Percentiles rank a stretch among this genome's conserved stretches.
phyloP scores from a whole-genome alignment of 129 eudicot species.

The Flaveria sonorensis region DNA sequence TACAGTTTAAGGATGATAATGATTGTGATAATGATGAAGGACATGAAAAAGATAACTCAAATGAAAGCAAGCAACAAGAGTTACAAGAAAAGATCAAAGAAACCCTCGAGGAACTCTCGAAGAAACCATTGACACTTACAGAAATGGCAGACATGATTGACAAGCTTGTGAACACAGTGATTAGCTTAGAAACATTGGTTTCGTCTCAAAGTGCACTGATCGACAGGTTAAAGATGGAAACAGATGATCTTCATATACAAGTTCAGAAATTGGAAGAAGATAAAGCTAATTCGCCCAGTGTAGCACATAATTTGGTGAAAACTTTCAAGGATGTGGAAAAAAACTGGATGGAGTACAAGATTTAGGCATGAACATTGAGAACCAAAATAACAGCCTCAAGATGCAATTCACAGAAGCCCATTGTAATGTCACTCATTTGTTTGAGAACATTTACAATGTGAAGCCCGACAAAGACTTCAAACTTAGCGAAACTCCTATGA shows the following conservation, averaged over 20 bases:
- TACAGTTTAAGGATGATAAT: slow-evolving; percentile 7
- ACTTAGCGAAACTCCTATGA: neutral
- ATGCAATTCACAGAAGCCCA: slow-evolving; percentile 61
- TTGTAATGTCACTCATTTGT: slow-evolving; percentile 48
- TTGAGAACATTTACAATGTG: slow-evolving; percentile 52
- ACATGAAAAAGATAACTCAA: neutral
- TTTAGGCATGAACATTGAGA: slow-evolving; percentile 48
- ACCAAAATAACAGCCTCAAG: slow-evolving; percentile 46
- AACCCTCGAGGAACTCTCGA: slow-evolving; percentile 27
- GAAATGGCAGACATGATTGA: slow-evolving; percentile 84
- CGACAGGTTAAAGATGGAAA: slow-evolving; percentile 60
- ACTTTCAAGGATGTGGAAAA: slow-evolving; percentile 61
- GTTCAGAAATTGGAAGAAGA: slow-evolving; percentile 66
- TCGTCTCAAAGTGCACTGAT: slow-evolving; percentile 78
- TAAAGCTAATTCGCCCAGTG: slow-evolving; percentile 47
- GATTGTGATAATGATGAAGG: slow-evolving; percentile 11
- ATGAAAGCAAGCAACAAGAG: slow-evolving; percentile 1
- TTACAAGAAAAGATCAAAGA: slow-evolving; percentile 37
- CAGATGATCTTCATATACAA: slow-evolving; percentile 70
- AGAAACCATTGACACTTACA: slow-evolving; percentile 53
- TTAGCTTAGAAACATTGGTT: slow-evolving; percentile 63
- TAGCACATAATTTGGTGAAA: slow-evolving; percentile 38
- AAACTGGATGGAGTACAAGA: slow-evolving; percentile 55
- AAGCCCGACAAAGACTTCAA: slow-evolving; percentile 55
- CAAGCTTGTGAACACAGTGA: slow-evolving; percentile 74